Conservation (phyloP, 306 rosid genomes). For the Vigna trinervia region DNA sequence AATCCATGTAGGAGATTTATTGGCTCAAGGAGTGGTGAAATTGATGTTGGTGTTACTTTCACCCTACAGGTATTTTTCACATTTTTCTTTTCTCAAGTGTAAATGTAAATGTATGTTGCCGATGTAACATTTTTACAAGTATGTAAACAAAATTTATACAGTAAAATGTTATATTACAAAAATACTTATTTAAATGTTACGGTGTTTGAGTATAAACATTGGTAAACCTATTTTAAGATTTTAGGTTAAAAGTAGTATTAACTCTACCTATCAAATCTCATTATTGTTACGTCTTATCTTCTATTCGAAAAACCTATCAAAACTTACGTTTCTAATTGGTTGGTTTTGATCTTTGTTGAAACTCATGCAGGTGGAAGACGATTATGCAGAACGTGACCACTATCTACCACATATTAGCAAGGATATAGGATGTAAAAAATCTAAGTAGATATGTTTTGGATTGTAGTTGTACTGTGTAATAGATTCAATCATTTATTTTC, state of each 20-base stretch:
- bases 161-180: background rate
- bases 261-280: too few species aligned
- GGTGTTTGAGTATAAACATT: background rate
- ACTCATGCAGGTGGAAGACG: conserved; percentile 55
- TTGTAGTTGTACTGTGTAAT: too few species aligned
- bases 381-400: conserved; percentile 52
- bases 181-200: background rate
- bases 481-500: too few species aligned
- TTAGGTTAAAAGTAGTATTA: too few species aligned
- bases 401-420: conserved; percentile 4
- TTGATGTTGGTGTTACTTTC: conserved; percentile 68
- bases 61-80: conserved; percentile 51
- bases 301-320: too few species aligned
- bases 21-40: conserved; percentile 68
- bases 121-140: background rate
- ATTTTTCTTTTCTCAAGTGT: background rate
- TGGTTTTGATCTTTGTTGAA: conserved; percentile 35
- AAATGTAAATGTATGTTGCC: background rate
- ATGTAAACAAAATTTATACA: background rate
- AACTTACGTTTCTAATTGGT: conserved; percentile 10
- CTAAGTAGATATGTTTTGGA: background rate
- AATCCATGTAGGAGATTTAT: conserved; percentile 56
- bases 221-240: background rate
- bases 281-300: too few species aligned
- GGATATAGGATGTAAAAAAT: background rate